phyloP scores from a whole-genome alignment of 1,139 yeast species.

The Scheffersomyces segobiensis region DNA sequence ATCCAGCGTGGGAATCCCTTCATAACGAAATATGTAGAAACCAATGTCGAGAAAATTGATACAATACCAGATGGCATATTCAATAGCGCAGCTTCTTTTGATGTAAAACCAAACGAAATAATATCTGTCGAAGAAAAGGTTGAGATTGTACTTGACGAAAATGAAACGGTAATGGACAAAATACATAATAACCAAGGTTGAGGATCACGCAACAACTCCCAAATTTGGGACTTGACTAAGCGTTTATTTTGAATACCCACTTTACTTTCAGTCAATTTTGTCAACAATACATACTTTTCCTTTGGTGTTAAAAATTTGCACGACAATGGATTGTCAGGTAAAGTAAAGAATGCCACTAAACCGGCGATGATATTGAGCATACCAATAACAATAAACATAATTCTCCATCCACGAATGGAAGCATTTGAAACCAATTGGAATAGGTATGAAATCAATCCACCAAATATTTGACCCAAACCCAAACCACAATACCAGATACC shows the following conservation, averaged over 20 bases:
- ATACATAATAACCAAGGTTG: constrained; percentile 1
- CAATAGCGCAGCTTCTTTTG: constrained; percentile 13
- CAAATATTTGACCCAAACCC: constrained; percentile 10
- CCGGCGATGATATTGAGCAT: constrained; percentile 10
- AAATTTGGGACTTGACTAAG: neutral
- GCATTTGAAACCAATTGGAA: constrained; percentile 8
- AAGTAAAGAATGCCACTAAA: constrained; percentile 6
- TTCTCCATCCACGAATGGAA: constrained; percentile 9
- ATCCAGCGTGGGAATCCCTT: constrained; percentile 8
- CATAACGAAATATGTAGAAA: constrained; percentile 3
- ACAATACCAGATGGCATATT: constrained; percentile 17
- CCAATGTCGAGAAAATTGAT: constrained; percentile 5
- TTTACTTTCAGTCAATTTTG: constrained; percentile 6
- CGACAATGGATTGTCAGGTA: constrained; percentile 11
- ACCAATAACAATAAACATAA: constrained; percentile 12
- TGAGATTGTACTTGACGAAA: constrained; percentile 14
- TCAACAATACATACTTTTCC: constrained; percentile 10
- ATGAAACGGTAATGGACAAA: constrained; percentile 14
- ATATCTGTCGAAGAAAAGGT: constrained; percentile 11
- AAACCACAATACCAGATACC: constrained; percentile 10
- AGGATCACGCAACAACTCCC: neutral
- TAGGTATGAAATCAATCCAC: constrained; percentile 12
- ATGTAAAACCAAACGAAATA: constrained; percentile 14
- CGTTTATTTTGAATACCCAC: neutral
- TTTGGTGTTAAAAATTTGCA: constrained; percentile 11